Conservation (phyloP, 139 green algal species). For the Prasinococcaceae sp. region DNA sequence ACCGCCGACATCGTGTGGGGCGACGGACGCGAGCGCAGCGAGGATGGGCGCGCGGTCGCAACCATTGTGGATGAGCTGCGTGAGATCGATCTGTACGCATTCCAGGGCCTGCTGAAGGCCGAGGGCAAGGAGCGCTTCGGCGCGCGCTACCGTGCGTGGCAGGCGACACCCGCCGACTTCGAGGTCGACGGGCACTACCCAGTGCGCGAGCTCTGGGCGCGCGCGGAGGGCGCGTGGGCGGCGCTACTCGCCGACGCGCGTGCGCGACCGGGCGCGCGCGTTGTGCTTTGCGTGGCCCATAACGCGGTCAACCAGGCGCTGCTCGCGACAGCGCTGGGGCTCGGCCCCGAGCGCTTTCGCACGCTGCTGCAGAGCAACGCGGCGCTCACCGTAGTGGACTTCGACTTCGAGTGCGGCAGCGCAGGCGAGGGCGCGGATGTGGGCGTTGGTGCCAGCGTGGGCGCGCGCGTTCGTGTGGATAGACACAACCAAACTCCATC, state of each 20-base stretch:
- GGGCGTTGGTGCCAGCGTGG: no score
- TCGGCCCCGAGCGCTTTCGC: conserved; percentile 51
- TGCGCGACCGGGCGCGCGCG: conserved; percentile 7
- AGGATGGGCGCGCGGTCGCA: no score
- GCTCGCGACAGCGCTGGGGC: conserved; percentile 21
- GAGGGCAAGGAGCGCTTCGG: conserved; percentile 56
- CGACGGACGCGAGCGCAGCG: conserved; percentile 8
- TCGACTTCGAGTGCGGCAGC: no score
- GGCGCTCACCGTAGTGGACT: conserved; percentile 59
- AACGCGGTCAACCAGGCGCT: conserved; percentile 86
- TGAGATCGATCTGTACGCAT: conserved; percentile 91
- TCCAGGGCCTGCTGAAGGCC: conserved; percentile 79
- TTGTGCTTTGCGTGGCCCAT: conserved; percentile 78
- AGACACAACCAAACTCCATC: no score
- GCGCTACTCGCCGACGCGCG: conserved; percentile 41
- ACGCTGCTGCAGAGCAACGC: conserved; percentile 46
- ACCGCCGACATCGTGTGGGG: conserved; percentile 70
- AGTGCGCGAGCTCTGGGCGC: conserved; percentile 28
- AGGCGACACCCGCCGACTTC: conserved; percentile 58
- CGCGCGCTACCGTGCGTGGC: conserved; percentile 56
- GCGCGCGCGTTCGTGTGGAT: no score
- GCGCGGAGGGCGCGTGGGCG: conserved; percentile 73
- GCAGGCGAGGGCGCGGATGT: no score
- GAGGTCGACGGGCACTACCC: conserved; percentile 61
- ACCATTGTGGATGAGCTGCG: conserved; percentile 45